These are phyloP conservation scores for Nakazawaea ernobii DNA, from an alignment of 805 yeast species.

Conservation along the genomic window DNA sequence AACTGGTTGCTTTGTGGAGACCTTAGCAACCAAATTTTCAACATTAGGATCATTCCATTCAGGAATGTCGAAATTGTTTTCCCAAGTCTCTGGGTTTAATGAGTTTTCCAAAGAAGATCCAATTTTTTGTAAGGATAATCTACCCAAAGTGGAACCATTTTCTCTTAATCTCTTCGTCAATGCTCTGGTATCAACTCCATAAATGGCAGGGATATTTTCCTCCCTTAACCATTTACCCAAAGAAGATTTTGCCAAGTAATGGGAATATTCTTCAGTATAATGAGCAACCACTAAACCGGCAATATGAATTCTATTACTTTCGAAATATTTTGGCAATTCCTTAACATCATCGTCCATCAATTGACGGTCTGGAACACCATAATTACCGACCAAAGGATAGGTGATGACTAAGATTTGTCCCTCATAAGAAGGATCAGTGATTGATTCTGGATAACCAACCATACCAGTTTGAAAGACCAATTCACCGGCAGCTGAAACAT, in stretches of 20 bases:
- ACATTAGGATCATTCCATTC: conserved; percentile 93
- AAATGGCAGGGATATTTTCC: conserved; percentile 90
- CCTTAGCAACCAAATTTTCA: conserved; percentile 86
- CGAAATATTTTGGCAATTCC: conserved; percentile 85
- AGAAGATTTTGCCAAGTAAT: conserved; percentile 86
- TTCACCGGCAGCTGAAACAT: conserved; percentile 87
- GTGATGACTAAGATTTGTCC: conserved; percentile 97
- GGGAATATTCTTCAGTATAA: conserved; percentile 94
- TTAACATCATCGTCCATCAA: conserved; percentile 69
- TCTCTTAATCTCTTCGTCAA: conserved; percentile 91
- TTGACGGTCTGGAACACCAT: conserved; percentile 94
- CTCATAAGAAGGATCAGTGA: conserved; percentile 97
- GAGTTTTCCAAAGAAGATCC: conserved; percentile 26
- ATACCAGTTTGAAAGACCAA: conserved; percentile 98
- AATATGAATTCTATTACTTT: conserved; percentile 86
- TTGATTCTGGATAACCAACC: conserved; percentile 98
- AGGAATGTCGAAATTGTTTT: conserved; percentile 58
- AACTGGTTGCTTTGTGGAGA: conserved; percentile 72
- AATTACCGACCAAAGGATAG: conserved; percentile 95
- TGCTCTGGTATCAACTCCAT: conserved; percentile 96
- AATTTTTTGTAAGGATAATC: conserved; percentile 60
- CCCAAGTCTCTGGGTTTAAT: conserved; percentile 46
- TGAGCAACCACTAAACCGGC: conserved; percentile 97
- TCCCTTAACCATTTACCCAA: conserved; percentile 90
- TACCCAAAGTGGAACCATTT: conserved; percentile 89